phyloP scores from a whole-genome alignment of 2,329 filamentous ascomycete genomes.

The Exophiala calicioides region DNA sequence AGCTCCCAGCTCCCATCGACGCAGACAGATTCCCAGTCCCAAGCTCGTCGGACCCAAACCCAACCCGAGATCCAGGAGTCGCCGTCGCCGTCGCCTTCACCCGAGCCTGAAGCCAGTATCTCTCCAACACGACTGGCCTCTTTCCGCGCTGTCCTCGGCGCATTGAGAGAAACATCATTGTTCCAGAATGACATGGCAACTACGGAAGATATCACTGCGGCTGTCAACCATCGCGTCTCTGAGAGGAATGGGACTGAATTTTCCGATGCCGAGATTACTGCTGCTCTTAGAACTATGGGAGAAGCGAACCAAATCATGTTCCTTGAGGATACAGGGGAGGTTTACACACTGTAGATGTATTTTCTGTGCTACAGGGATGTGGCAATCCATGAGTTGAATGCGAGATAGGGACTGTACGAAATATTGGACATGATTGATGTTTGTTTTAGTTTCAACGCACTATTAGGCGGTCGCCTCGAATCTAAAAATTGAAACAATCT shows the following conservation, averaged over 20 bases:
- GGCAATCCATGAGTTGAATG: too few species aligned
- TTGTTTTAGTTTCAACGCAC: too few species aligned
- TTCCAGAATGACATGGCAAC: slow-evolving; percentile 84
- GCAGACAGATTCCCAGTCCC: slow-evolving; percentile 31
- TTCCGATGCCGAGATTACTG: slow-evolving; percentile 68
- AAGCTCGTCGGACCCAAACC: slow-evolving; percentile 44
- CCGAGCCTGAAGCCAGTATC: slow-evolving; percentile 64
- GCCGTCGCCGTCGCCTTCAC: slow-evolving; percentile 80
- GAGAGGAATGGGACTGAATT: slow-evolving; percentile 62
- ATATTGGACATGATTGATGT: too few species aligned
- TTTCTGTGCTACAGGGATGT: too few species aligned
- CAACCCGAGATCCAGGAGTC: slow-evolving; percentile 60
- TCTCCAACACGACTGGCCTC: slow-evolving; percentile 67
- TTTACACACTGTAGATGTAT: slow-evolving; percentile 28
- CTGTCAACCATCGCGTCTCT: slow-evolving; percentile 69
- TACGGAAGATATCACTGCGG: slow-evolving; percentile 71
- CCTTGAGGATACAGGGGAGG: slow-evolving; percentile 28
- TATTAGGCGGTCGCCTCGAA: too few species aligned
- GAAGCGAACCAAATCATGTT: slow-evolving; percentile 90
- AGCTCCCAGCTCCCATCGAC: slow-evolving; percentile 67
- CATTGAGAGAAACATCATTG: slow-evolving; percentile 76
- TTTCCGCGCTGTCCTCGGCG: slow-evolving; percentile 81
- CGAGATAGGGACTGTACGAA: too few species aligned
- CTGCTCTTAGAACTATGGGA: slow-evolving; percentile 77
- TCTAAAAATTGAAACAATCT: too few species aligned